Evolutionary conservation across 148 eudicot species (phyloP), one percentile per base, ranked within the genome.

Genomic region (Hydrangea macrophylla): DNA sequence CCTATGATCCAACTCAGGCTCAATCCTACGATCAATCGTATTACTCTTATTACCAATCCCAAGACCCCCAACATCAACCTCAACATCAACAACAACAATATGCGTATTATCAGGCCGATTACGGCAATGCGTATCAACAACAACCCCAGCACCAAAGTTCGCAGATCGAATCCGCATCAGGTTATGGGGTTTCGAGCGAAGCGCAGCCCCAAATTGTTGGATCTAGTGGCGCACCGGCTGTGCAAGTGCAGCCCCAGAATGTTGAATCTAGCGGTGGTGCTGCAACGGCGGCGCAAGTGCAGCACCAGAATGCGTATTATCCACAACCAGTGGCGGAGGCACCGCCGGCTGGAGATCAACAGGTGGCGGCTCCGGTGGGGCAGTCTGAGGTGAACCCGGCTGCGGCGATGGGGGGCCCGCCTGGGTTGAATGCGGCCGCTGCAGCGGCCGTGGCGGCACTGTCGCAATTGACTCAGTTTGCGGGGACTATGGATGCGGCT

Each of bases 371-470:
- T n/a, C n/a, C 26, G 26, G 73, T 12, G 7, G 70, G 58, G 37
- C 59, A 33, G 3, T 35, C 8, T n/a, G 77, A 72, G 18, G 42
- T 67, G 40, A 67, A 37, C 3, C 72, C 73, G 26, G 78, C 78
- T 3, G 78, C 78, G 1, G 78, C 67, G 0, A 73, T 73, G 0
- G 78, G n/a, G n/a, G n/a, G n/a, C n/a, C 61, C 36, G 3, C 39
- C 8, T n/a, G 77, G 77, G 18, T 42, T 67, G 40, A 67, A 37
- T 3, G 68, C 73, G 26, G 78, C 78, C 1, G 78, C 78, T 2
- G 78, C 67, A 0, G 78, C 78, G 0, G 78, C 78, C 3, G 78
- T 62, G 64, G 73, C 73, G 11, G 73, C 78, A 55, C 68, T 74
- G 11, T 51, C 78, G 7, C 78, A 74, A 58, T 35, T 74, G 62